Percentiles rank a stretch among this genome's conserved stretches.
These are phyloP conservation scores for Penicillium longicatenatum DNA, from an alignment of 495 filamentous ascomycete genomes.

Conservation along the genomic window DNA sequence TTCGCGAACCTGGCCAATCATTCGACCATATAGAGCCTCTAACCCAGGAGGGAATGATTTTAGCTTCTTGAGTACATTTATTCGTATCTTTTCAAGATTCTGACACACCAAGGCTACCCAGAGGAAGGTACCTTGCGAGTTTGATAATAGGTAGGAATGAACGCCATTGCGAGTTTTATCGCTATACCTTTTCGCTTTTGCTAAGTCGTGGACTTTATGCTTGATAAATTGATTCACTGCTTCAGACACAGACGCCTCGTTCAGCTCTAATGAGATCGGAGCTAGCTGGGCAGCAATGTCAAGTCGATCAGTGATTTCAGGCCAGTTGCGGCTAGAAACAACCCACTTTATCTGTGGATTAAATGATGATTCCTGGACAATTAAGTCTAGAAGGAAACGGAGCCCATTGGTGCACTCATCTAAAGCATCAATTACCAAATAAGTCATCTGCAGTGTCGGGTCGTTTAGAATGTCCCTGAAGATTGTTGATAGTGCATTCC, in stretches of 20 bases:
- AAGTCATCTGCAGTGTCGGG: not conserved
- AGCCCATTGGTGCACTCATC: constrained; percentile 5
- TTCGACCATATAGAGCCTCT: not conserved
- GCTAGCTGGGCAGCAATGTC: not conserved
- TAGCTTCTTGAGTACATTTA: not conserved
- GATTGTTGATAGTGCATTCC: constrained; percentile 1
- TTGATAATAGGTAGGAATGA: constrained; percentile 38
- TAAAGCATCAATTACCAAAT: constrained; percentile 7
- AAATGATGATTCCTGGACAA: not conserved
- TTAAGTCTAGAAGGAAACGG: constrained; percentile 3
- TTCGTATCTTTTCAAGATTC: not conserved
- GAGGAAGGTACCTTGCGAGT: constrained; percentile 9
- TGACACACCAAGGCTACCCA: constrained; percentile 6
- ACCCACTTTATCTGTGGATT: constrained; percentile 5
- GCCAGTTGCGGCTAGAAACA: constrained; percentile 6
- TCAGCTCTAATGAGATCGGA: constrained; percentile 6
- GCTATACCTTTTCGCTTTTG: not conserved
- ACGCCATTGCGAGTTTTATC: constrained; percentile 42
- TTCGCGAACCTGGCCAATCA: not conserved
- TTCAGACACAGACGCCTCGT: constrained; percentile 1
- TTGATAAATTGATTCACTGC: constrained; percentile 1
- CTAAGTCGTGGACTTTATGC: not conserved
- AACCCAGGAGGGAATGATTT: constrained; percentile 4
- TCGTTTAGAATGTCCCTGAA: constrained; percentile 4
- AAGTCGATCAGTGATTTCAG: constrained; percentile 1